phyloP scores from a whole-genome alignment of 1,284 basidiomycete genomes.

The Leccinum griseonigrum region DNA sequence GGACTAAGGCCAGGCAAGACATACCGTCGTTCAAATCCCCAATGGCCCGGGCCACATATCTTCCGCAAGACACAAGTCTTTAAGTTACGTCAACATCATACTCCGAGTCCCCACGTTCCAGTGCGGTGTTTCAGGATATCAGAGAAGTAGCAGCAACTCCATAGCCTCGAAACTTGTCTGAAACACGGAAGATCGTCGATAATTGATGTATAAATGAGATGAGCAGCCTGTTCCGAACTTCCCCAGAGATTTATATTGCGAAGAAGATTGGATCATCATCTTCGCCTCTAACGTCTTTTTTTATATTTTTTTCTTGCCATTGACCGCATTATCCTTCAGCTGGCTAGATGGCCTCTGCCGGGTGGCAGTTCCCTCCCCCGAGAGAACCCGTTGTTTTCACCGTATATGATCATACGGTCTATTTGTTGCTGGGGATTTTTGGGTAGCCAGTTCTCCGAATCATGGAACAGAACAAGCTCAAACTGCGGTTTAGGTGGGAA shows the following conservation, averaged over 20 bases:
- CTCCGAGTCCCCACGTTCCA: neutral
- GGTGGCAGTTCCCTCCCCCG: neutral
- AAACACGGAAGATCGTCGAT: neutral
- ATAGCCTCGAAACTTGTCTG: neutral
- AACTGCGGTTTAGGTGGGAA: constrained; percentile 20
- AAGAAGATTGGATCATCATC: neutral
- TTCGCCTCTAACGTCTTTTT: neutral
- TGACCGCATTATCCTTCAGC: neutral
- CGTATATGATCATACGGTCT: neutral
- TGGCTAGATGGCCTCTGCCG: neutral
- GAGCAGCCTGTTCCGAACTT: neutral
- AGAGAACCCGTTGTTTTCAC: neutral
- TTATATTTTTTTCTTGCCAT: neutral
- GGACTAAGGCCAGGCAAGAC: neutral
- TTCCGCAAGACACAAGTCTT: neutral
- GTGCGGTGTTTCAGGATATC: neutral
- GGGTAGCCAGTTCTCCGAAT: constrained; percentile 8
- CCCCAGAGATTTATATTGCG: neutral
- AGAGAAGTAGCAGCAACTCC: neutral
- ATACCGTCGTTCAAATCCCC: neutral
- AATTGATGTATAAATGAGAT: neutral
- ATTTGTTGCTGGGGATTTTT: constrained; percentile 13
- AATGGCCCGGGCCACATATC: neutral
- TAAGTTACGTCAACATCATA: neutral
- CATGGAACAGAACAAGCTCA: neutral